Conservation (phyloP, 345 rosid genomes). For the Eucalyptus pauciflora region DNA sequence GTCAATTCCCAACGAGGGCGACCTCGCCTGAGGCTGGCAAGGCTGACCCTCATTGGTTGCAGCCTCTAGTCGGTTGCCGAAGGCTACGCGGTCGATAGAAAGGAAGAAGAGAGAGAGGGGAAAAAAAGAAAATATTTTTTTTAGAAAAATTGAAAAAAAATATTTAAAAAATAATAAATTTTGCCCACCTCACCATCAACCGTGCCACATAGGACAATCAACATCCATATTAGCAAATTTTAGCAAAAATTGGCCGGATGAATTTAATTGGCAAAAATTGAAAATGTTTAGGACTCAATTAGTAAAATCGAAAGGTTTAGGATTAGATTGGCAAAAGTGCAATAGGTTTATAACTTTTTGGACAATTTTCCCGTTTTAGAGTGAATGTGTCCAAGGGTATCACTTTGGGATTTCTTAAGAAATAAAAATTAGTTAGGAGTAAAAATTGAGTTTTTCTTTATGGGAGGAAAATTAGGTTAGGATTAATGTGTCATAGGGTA, state of each 20-base stretch:
- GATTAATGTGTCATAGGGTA: neutral
- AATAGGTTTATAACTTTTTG: too few species aligned
- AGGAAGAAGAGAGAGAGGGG: too few species aligned
- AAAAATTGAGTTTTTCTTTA: neutral
- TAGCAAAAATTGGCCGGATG: fast-evolving
- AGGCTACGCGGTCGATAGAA: fast-evolving
- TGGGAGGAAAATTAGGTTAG: neutral
- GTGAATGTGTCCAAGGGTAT: neutral
- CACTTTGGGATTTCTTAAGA: neutral
- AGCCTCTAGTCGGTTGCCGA: fast-evolving
- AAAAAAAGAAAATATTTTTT: fast-evolving
- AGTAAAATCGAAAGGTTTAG: fast-evolving
- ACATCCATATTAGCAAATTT: fast-evolving
- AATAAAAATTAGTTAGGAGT: neutral
- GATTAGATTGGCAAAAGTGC: too few species aligned
- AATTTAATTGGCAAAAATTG: too few species aligned
- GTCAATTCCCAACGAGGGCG: fast-evolving
- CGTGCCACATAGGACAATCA: too few species aligned
- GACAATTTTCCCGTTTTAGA: neutral
- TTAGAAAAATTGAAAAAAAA: fast-evolving
- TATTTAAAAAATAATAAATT: too few species aligned
- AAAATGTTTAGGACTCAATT: fast-evolving
- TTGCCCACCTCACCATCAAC: fast-evolving
- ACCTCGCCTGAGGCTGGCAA: fast-evolving
- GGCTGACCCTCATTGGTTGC: too few species aligned